These are phyloP conservation scores for Acacia melanoxylon DNA, from an alignment of 306 rosid species.

Conservation along the genomic window DNA sequence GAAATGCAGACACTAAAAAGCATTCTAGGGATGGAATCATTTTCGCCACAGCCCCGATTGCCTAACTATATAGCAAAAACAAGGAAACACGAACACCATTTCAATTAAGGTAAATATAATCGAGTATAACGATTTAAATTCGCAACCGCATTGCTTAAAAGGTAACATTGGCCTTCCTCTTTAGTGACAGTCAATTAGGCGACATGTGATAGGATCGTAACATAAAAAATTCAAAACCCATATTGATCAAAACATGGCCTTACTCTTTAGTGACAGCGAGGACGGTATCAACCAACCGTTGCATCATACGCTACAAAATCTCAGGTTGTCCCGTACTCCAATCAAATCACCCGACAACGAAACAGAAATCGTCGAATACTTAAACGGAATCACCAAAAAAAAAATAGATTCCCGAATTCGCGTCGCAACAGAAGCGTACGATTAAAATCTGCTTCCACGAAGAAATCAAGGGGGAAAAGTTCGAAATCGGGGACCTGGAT, in stretches of 20 bases:
- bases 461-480: not conserved
- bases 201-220: not conserved
- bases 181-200: not conserved
- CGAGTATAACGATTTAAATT: not conserved
- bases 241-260: constrained; percentile 23
- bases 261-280: constrained; percentile 85
- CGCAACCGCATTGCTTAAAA: not conserved
- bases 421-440: not conserved
- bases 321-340: not conserved
- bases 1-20: not conserved
- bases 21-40: not conserved
- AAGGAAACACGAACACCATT: not conserved
- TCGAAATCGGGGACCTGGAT: too few relatives aligned
- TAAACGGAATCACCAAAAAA: not conserved
- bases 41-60: not conserved
- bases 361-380: not conserved
- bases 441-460: not conserved
- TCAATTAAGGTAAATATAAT: not conserved
- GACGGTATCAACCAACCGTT: constrained; percentile 62
- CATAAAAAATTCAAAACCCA: not conserved
- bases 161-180: constrained; percentile 37
- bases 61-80: not conserved
- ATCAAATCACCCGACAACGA: not conserved
- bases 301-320: constrained; percentile 47
- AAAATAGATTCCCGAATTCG: not conserved